These are phyloP conservation scores for Colletotrichum sp. DNA, from an alignment of 2,329 filamentous ascomycete species.

Conservation along the genomic window DNA sequence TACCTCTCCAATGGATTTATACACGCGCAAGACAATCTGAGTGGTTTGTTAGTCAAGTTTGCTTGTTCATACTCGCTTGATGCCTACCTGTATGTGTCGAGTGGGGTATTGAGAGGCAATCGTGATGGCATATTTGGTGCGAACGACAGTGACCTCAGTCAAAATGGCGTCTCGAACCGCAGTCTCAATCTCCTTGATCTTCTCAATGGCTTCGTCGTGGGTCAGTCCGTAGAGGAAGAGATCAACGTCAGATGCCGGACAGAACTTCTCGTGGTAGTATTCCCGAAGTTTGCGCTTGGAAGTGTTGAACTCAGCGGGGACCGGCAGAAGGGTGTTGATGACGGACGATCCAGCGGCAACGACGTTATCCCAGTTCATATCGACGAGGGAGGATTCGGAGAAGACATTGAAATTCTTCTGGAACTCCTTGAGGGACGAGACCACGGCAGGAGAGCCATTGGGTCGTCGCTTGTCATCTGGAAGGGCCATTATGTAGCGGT, in stretches of 20 bases:
- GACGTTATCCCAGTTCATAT: conserved; percentile 83
- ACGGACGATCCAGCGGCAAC: conserved; percentile 83
- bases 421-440: conserved; percentile 71
- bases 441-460: conserved; percentile 70
- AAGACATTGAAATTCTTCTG: conserved; percentile 82
- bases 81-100: conserved; percentile 70
- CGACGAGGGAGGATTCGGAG: conserved; percentile 76
- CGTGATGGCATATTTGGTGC: conserved; percentile 87
- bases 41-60: conserved; percentile 10
- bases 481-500: conserved; percentile 74
- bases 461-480: conserved; percentile 64
- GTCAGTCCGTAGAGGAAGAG: conserved; percentile 82
- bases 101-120: conserved; percentile 85
- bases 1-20: conserved; percentile 77
- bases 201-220: conserved; percentile 78
- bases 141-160: conserved; percentile 81
- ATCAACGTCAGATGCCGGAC: conserved; percentile 86
- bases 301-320: conserved; percentile 64
- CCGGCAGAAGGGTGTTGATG: conserved; percentile 77
- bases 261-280: conserved; percentile 83
- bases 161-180: conserved; percentile 78
- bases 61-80: not conserved
- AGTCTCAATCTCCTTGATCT: conserved; percentile 82
- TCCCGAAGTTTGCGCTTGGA: conserved; percentile 69
- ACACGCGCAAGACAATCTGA: conserved; percentile 82